Evolutionary conservation across 164 flowering plant species (phyloP).

Genomic region (Liquidambar formosana): DNA sequence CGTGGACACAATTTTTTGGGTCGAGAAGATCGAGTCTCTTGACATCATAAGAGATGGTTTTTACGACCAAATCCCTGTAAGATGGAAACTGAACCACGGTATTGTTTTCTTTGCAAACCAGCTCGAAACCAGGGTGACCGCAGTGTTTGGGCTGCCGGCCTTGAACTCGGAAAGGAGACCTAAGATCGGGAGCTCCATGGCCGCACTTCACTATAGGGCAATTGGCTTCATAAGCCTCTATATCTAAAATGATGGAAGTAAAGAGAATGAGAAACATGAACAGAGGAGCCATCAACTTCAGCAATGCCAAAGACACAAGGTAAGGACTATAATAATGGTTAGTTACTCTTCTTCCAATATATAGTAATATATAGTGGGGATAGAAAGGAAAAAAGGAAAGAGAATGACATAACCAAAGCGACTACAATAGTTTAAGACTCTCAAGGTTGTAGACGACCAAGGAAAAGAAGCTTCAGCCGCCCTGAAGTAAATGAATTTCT

Average conservation of each 20-base stretch:
- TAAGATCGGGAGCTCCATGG: conserved; percentile 16
- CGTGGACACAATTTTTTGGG: conserved; percentile 40
- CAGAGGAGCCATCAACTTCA: conserved; percentile 15
- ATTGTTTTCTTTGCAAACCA: conserved; percentile 28
- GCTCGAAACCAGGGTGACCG: conserved; percentile 28
- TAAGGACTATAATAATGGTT: too few species aligned
- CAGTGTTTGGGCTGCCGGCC: conserved; percentile 11
- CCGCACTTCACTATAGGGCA: conserved; percentile 9
- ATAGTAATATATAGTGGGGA: too few species aligned
- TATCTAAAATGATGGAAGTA: not conserved
- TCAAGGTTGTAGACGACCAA: too few species aligned
- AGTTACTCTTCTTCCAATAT: too few species aligned
- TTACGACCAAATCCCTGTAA: conserved; percentile 35
- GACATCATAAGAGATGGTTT: conserved; percentile 35
- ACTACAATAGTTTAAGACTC: too few species aligned
- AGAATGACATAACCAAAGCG: too few species aligned
- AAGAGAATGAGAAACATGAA: conserved; percentile 16
- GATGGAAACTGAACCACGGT: conserved; percentile 37
- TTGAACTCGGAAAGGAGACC: conserved; percentile 25
- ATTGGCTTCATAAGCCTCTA: conserved; percentile 2
- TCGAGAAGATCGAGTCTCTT: conserved; percentile 35
- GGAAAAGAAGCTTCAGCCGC: too few species aligned
- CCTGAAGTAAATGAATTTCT: too few species aligned
- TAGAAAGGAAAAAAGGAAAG: too few species aligned
- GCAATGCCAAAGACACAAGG: too few species aligned